Evolutionary conservation across 2,329 filamentous ascomycete species (phyloP).

Genomic region (Pseudocercospora musae): DNA sequence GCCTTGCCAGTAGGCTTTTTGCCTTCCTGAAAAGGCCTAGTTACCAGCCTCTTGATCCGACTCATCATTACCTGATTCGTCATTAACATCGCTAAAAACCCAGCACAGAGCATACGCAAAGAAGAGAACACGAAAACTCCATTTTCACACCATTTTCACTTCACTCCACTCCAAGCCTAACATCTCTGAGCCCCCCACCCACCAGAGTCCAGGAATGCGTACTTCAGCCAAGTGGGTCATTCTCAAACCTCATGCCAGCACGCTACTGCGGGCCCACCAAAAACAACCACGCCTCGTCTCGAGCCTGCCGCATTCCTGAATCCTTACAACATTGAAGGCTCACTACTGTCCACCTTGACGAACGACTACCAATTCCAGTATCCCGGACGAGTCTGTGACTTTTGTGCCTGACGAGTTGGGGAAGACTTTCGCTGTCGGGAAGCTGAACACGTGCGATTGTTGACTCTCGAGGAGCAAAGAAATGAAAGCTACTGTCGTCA

Average conservation of each 20-base stretch:
- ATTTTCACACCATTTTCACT: neutral
- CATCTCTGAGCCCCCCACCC: neutral
- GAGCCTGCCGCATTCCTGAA: neutral
- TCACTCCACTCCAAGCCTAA: neutral
- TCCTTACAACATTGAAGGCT: neutral
- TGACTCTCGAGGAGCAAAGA: neutral
- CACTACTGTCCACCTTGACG: neutral
- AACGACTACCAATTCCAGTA: neutral
- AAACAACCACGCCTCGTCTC: neutral
- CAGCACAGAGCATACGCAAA: neutral
- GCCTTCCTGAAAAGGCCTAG: too few relatives aligned
- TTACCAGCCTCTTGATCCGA: too few relatives aligned
- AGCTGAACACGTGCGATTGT: neutral
- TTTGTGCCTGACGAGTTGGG: neutral
- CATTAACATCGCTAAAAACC: neutral
- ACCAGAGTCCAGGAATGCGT: neutral
- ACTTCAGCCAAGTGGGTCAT: neutral
- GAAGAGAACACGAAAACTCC: neutral
- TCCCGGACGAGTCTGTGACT: neutral
- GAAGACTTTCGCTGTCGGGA: neutral
- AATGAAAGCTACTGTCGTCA: neutral
- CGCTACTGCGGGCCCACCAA: neutral
- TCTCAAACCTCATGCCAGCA: neutral
- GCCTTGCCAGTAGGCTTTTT: too few relatives aligned
- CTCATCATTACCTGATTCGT: neutral